Base-by-base conservation (phyloP, 495 filamentous ascomycete genomes). In the Trichoderma virens region DNA sequence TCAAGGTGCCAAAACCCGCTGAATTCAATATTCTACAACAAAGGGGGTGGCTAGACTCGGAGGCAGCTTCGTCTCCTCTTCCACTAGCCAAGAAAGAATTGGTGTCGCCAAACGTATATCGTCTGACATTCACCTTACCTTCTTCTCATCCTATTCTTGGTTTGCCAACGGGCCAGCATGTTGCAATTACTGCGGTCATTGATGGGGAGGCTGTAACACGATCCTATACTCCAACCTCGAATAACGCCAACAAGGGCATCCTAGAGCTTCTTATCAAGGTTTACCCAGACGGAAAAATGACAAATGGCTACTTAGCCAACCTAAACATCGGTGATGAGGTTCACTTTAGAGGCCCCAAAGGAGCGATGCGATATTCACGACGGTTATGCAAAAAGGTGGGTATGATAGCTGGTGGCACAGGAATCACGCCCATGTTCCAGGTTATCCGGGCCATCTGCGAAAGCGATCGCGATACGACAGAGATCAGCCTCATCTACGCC, bases 341-440 rank as follows among this genome's bases (percentile, higher is more conserved):
- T 28, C 70, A 77, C 27, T 76, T 82, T 62, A 77, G 80, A 28
- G 81, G 81, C 0, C 80, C 81, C 20, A 81, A 80, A 60, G 80
- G 80, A 38, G 73, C 76, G 8, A 79, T 81, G 75, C 67, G 72
- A 16, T 80, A 82, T 3, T 59, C 66, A 62, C 73, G 70, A 30
- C 72, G 69, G 18, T 70, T 73, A 11, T 72, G 70, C 62, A 71
- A 73, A 61, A 69, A 70, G 32, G 74, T 84, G 35, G 75, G 80
- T 18, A 77, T 83, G 72, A 67, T 84, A 16, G 82, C 80, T 5
- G 82, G 82, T 56, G 83, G 83, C 3, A 81, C 82, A 0, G 83
- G 83, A 9, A 83, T 86, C 59, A 86, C 83, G 30, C 83, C 83
- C 13, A 82, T 83, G 78, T 85, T 76, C 70, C 80, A 80, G 65